phyloP scores from a whole-genome alignment of 2,329 filamentous ascomycete genomes.

The Penicillium oxalicum region DNA sequence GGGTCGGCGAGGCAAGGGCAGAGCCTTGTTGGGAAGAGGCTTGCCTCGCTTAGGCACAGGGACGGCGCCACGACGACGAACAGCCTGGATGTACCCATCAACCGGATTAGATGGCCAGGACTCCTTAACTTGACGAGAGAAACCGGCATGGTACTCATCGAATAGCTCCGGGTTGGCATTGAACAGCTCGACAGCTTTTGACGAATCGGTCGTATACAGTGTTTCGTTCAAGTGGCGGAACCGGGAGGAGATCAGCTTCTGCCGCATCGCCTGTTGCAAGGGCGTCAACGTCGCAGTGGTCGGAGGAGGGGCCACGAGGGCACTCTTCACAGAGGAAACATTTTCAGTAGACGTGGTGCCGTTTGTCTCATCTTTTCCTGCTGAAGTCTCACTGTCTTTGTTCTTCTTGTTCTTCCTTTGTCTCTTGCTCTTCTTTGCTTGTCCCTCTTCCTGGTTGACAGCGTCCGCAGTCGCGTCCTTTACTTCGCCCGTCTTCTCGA shows the following conservation, averaged over 20 bases:
- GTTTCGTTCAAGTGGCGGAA: conserved; percentile 98
- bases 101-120: conserved; percentile 96
- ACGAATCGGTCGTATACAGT: conserved; percentile 85
- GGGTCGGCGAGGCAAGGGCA: conserved; percentile 62
- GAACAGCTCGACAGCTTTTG: conserved; percentile 77
- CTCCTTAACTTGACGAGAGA: conserved; percentile 84
- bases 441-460: conserved; percentile 22
- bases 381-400: conserved; percentile 22
- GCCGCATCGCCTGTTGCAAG: conserved; percentile 86
- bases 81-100: conserved; percentile 70
- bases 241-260: conserved; percentile 88
- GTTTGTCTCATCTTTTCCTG: conserved; percentile 16
- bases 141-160: conserved; percentile 90
- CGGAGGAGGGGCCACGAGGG: conserved; percentile 37
- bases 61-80: conserved; percentile 61
- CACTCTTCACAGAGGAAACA: conserved; percentile 5
- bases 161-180: conserved; percentile 85
- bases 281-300: conserved; percentile 68
- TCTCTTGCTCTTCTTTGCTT: conserved; percentile 23
- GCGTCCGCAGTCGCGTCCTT: conserved; percentile 15
- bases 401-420: conserved; percentile 31
- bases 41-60: conserved; percentile 37
- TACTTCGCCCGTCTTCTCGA: conserved; percentile 13
- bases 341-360: conserved; percentile 9
- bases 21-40: conserved; percentile 21